phyloP scores from a whole-genome alignment of 2,329 filamentous ascomycete genomes.

The Clarireedia homoeocarpa region DNA sequence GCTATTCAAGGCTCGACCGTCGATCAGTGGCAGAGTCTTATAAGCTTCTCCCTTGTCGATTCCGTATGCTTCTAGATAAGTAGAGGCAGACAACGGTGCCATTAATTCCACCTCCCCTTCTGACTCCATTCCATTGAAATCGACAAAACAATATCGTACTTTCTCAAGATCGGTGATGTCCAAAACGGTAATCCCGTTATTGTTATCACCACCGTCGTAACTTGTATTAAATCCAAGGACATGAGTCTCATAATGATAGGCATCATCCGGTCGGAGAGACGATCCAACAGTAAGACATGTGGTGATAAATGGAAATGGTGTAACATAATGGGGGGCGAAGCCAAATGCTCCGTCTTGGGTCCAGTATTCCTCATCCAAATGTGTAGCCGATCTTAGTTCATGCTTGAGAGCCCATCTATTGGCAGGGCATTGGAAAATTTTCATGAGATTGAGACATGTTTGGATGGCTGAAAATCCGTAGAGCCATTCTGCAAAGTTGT shows the following conservation, averaged over 20 bases:
- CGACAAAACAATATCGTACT: conserved; percentile 19
- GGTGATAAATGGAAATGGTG: conserved; percentile 1
- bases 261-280: neutral
- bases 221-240: neutral
- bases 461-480: conserved; percentile 7
- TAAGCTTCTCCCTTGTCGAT: neutral
- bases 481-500: neutral
- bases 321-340: neutral
- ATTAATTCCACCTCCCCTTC: neutral
- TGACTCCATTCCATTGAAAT: neutral
- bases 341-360: neutral
- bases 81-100: conserved; percentile 1
- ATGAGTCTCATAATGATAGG: neutral
- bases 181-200: conserved; percentile 23
- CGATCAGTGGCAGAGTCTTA: neutral
- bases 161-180: conserved; percentile 17
- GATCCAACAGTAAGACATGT: neutral
- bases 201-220: conserved; percentile 9
- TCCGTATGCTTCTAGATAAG: neutral
- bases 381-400: conserved; percentile 11
- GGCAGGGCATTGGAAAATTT: conserved; percentile 13
- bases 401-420: conserved; percentile 18
- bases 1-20: neutral
- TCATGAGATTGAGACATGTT: conserved; percentile 10
- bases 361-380: neutral